A percentile compares a stretch with the other conserved stretches of the same genome.
These are phyloP conservation scores for Aspergillus novoparasiticus DNA, from an alignment of 2,329 filamentous ascomycete species.

Conservation along the genomic window DNA sequence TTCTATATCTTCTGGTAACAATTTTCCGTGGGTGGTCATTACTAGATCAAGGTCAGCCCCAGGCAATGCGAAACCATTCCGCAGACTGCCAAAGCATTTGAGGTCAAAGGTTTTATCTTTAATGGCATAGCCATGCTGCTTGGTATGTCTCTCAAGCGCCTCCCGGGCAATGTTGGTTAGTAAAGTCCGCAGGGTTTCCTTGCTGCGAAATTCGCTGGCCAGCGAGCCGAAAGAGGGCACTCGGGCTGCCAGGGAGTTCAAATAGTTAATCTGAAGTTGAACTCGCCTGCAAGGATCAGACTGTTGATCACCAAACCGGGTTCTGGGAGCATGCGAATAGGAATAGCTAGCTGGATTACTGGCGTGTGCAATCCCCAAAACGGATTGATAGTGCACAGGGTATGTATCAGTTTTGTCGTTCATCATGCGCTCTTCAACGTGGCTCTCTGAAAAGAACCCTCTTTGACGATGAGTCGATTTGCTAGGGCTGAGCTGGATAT, in stretches of 20 bases:
- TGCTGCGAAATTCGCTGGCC: background rate
- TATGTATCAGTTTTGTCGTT: background rate
- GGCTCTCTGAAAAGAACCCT: background rate
- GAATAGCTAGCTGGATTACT: background rate
- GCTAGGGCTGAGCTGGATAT: background rate
- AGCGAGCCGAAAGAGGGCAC: background rate
- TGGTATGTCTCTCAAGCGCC: background rate
- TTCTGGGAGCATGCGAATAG: slow-evolving; percentile 1
- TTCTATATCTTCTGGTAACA: background rate
- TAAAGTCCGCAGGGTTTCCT: background rate
- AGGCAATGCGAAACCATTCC: slow-evolving; percentile 2
- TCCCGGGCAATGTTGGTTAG: background rate
- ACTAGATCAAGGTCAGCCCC: background rate
- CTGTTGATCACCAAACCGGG: background rate
- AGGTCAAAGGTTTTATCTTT: background rate
- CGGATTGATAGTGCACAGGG: no score
- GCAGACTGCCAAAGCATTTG: slow-evolving; percentile 4
- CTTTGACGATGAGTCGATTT: background rate
- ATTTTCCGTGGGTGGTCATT: background rate
- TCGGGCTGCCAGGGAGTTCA: background rate
- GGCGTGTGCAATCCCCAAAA: no score
- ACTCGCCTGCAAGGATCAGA: background rate
- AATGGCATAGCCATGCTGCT: background rate
- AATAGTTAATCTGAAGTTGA: slow-evolving; percentile 1
- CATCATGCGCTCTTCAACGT: background rate